Evolutionary conservation across 345 rosid species (phyloP), one percentile per base, ranked within the genome.

Genomic region (Moringa oleifera): DNA sequence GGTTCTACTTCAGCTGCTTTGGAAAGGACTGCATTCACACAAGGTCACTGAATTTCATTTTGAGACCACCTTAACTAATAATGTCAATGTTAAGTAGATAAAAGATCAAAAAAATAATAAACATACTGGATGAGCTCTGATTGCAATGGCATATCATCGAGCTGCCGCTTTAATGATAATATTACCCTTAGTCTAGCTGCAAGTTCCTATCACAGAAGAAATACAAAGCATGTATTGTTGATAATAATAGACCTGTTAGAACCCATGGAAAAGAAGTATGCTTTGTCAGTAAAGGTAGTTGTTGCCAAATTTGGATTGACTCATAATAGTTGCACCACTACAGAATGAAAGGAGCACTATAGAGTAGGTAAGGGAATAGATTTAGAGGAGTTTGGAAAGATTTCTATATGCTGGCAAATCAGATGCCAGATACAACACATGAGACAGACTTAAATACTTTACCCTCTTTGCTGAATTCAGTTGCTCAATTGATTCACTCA

Each of bases 71-170:
- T 33, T 11, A 11, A 33, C 5, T 33, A 33, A 33, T 33, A 11
- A 11, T 19, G 11, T 33, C 37, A 5, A 33, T 33, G 37, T 33
- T 4, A 5, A 5, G 11, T 11, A 33, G 37, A 4, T 33, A 33
- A 4, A 11, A 4, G 5, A 11, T 11, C 47, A 41, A 4, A 41
- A 41, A 11, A 41, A 4, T 41, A 7, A 41, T 16, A 33, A 58
- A 55, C 96, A 71, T 85, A 92, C 98, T 87, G 98, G 57, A 79
- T 76, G 47, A 87, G 89, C 65, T 92, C 96, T 33, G 87, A 77
- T 20, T 82, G 91, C 60, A 84, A 79, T 59, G 98, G 91, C 50
- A 79, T 78, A 56, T 89, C 83, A 76, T 73, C 95, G 70, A 85
- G 81, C 75, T 79, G 77, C 68, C 76, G 73, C 77, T 79, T 92